Evolutionary conservation across 2,329 filamentous ascomycete species (phyloP), one percentile per base, ranked within the genome.

Genomic region (Paracoccidioides brasiliensis): DNA sequence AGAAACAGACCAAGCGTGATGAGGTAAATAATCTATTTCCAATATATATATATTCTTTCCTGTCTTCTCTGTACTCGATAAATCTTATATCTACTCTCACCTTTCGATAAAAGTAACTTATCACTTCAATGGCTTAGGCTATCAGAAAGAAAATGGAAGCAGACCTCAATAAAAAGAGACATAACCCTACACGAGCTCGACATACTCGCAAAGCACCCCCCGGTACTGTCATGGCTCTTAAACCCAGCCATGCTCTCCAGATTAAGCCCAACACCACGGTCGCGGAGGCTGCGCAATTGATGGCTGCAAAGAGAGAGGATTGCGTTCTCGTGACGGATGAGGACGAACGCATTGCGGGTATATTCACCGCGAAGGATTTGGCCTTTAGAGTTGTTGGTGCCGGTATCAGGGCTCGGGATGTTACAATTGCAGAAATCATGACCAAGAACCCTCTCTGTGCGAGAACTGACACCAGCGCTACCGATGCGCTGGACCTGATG

Each of bases 401-500:
- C 55, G 93, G 93, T 33, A 80, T 90, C 66, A 95, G 95, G 76
- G 87, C 93, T 37, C 85, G 82, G 70, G 88, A 85, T 68, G 83
- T 97, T 64, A 95, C 89, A 28, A 96, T 98, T 69, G 87, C 90
- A 62, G 90, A 97, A 69, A 98, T 98, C 72, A 98, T 98, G 93
- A 98, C 93, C 69, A 96, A 97, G 79, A 98, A 98, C 75, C 93
- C 93, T 9, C 82, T 98, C 14, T 98, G 93, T 71, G 93, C 93
- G 55, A 84, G 93, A 70, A 98, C 93, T 56, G 93, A 98, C 69
- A 98, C 93, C 38, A 97, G 91, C 72, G 93, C 93, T 40, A 98
- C 93, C 45, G 93, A 98, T 77, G 93, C 93, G 37, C 76, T 98
- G 60, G 91, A 98, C 72, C 79, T 97, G 56, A 98, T 98, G 93